Base-by-base conservation (phyloP, 495 filamentous ascomycete genomes). In the Rhypophila decipiens region DNA sequence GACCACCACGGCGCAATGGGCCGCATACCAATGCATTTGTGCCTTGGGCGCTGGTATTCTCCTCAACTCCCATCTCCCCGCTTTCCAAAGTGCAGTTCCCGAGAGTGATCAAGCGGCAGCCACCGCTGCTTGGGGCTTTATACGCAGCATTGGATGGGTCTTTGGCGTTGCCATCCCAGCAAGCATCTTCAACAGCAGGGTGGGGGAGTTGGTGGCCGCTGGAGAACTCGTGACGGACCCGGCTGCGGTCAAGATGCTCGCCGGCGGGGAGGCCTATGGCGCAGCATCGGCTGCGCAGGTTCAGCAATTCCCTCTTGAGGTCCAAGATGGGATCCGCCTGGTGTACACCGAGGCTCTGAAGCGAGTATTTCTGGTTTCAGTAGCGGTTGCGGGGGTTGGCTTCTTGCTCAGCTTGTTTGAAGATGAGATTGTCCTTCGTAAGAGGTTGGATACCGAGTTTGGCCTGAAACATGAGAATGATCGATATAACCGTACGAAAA, bases 141-240 rank as follows among this genome's bases (percentile, higher is more conserved):
- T 74, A 2, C 64, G 75, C 2, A 60, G 46, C 24, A 71, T 77
- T 27, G 76, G 73, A 1, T 44, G 47, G 20, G 60, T 78, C 17
- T 78, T 74, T 74, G 75, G 73, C 2, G 64, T 73, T 0, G 55
- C 73, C 1, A 64, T 80, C 31, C 69, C 77, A 2, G 58, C 67
- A 1, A 64, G 67, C 1, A 62, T 77, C 8, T 77, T 79, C 60
- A 75, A 76, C 52, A 66, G 57, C 37, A 62, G 53, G 12, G 58
- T 64, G 12, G 48, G 44, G 12, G 18, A 48, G 37, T 44, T 64
- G n/a, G 41, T 34, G 12, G 42, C 20, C 1, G 7, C 27, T 5
- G 21, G 36, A 17, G n/a, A n/a, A n/a, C 23, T n/a, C 21, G 50
- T 66, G 11, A 50, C 36, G 0, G 55, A 67, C 27, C 24, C 51